phyloP scores from a whole-genome alignment of 192 early-diverging fungal genomes.

The Gigaspora rosea region DNA sequence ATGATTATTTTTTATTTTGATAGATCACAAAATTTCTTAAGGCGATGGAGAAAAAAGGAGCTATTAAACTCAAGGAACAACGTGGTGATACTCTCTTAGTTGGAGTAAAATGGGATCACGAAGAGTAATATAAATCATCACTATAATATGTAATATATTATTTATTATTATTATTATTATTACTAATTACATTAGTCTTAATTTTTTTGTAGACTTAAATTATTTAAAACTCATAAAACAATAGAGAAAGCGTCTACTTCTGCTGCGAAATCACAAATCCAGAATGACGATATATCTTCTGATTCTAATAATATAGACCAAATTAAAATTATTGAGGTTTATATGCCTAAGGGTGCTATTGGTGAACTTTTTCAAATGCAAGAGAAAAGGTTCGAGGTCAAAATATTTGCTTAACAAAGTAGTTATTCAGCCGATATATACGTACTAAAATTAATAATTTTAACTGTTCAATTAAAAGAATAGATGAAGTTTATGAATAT shows the following conservation, averaged over 20 bases:
- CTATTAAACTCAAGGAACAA: slow-evolving; percentile 81
- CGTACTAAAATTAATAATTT: too few species aligned
- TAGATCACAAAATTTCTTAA: slow-evolving; percentile 83
- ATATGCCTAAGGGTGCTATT: slow-evolving; percentile 52
- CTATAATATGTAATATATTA: background rate
- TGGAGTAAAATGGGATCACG: slow-evolving; percentile 63
- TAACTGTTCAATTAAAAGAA: slow-evolving; percentile 14
- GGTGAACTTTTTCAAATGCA: slow-evolving; percentile 57
- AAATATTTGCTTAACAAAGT: background rate
- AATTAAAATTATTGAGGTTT: slow-evolving; percentile 55
- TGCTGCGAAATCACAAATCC: slow-evolving; percentile 35
- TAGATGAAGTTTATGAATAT: slow-evolving; percentile 59
- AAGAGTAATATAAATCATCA: slow-evolving; percentile 43
- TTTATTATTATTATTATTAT: background rate
- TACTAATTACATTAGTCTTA: background rate
- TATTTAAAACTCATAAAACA: slow-evolving; percentile 37
- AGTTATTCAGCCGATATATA: background rate
- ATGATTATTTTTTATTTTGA: background rate
- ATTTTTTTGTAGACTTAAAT: slow-evolving; percentile 32
- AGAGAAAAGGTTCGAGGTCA: slow-evolving; percentile 17
- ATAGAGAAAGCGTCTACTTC: slow-evolving; percentile 38
- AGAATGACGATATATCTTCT: background rate
- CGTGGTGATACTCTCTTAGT: slow-evolving; percentile 62
- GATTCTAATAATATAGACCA: background rate
- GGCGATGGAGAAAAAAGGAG: slow-evolving; percentile 80